These are phyloP conservation scores for Lepidium didymum DNA, from an alignment of 345 rosid species.

Conservation along the genomic window DNA sequence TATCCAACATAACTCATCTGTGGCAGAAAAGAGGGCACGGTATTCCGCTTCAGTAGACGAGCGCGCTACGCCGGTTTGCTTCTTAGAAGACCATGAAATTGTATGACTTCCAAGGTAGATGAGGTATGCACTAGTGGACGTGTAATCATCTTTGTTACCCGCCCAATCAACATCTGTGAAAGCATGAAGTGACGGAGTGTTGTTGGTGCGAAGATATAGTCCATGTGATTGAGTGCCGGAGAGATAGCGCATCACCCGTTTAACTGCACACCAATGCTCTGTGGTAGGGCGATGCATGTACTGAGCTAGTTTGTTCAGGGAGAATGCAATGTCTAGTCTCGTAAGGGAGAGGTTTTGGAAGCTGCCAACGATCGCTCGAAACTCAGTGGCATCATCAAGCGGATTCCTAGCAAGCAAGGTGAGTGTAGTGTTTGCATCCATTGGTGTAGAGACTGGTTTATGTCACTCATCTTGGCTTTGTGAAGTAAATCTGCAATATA, in stretches of 20 bases:
- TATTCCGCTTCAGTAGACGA: background rate
- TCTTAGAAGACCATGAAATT: background rate
- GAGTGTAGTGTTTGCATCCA: too few relatives aligned
- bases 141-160: background rate
- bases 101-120: background rate
- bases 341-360: background rate
- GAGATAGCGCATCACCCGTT: background rate
- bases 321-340: background rate
- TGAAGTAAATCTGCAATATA: too few relatives aligned
- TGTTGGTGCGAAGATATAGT: background rate
- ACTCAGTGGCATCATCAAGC: too few relatives aligned
- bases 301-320: background rate
- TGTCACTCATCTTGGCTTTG: too few relatives aligned
- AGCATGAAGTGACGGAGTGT: background rate
- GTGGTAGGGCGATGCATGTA: background rate
- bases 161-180: background rate
- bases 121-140: background rate
- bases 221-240: background rate
- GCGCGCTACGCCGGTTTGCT: background rate
- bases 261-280: background rate
- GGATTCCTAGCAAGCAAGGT: too few relatives aligned
- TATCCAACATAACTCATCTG: too few relatives aligned
- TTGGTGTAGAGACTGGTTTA: too few relatives aligned
- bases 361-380: background rate
- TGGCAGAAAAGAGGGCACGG: too few relatives aligned